Base-by-base conservation (phyloP, 1,139 yeast genomes). In the Candida labiduridarum region DNA sequence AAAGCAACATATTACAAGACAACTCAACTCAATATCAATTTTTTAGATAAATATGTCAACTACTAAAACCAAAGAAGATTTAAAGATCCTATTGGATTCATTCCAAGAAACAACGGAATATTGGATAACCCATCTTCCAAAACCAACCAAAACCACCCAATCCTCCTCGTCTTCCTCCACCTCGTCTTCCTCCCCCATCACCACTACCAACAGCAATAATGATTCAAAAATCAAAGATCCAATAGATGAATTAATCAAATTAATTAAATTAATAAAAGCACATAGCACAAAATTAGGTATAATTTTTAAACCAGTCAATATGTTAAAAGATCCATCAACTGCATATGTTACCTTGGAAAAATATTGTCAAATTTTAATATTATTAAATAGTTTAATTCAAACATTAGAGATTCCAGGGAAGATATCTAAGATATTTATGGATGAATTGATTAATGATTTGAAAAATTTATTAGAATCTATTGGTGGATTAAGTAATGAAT, bases 241-340 rank as follows among this genome's bases (percentile, higher is more conserved):
- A 11, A 60, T 81, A 19, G 72, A 68, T 14, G 96, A 89, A 58
- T 62, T 88, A 27, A 65, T 63, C 10, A 89, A 89, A 61, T 65
- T 87, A 12, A 66, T 82, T 33, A 74, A 79, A 51, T 69, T 89
- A 42, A 72, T 86, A n/a, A 83, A 78, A 64, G 94, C 96, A 1
- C 92, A 88, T 63, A 76, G 87, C 1, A 89, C 96, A 2, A 89
- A 88, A 64, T 74, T 87, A 2, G 96, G 96, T 5, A 82, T 89
- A 39, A 80, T 89, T 1, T 86, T 84, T 66, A 82, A 84, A 58
- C 88, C 91, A 1, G 83, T 83, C 6, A 78, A 64, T 45, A 57
- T 75, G 41, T 74, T 53, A 55, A 66, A 60, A 51, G 69, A 44
- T 4, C 45, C 45, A 49, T 10, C 73, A 68, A 14, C 89, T 0